A percentile compares a stretch with the other conserved stretches of the same genome.
These are phyloP conservation scores for Veloboletus limbatus DNA, from an alignment of 1,284 basidiomycete species.

Conservation along the genomic window DNA sequence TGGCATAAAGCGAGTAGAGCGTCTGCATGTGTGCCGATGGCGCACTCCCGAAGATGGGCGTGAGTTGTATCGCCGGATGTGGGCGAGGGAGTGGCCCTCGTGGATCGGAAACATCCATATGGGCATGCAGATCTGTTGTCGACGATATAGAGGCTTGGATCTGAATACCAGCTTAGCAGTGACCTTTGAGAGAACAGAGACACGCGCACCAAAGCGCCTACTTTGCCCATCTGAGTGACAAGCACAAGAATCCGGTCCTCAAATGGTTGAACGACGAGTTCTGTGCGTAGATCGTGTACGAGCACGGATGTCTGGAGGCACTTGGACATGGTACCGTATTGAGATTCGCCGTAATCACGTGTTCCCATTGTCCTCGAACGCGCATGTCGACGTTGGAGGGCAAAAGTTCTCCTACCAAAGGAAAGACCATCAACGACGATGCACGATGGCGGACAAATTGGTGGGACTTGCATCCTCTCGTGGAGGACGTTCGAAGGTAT, in stretches of 20 bases:
- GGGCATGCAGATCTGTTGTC: slow-evolving; percentile 51
- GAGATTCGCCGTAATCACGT: no score
- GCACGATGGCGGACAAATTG: slow-evolving; percentile 57
- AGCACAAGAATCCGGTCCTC: slow-evolving; percentile 78
- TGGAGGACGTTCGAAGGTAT: slow-evolving; percentile 55
- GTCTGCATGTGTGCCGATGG: slow-evolving; percentile 62
- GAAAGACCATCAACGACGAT: slow-evolving; percentile 45
- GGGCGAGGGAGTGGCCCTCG: slow-evolving; percentile 61
- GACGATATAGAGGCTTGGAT: slow-evolving; percentile 79
- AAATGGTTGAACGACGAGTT: slow-evolving; percentile 75
- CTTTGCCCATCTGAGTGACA: slow-evolving; percentile 84
- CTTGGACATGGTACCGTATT: slow-evolving; percentile 25
- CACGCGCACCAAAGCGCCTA: slow-evolving; percentile 72
- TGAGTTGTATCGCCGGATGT: slow-evolving; percentile 70
- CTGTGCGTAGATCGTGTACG: slow-evolving; percentile 61
- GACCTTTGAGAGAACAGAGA: slow-evolving; percentile 2
- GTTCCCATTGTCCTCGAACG: no score
- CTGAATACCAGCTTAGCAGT: slow-evolving; percentile 31
- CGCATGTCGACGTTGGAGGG: no score
- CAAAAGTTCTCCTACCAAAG: no score
- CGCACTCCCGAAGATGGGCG: slow-evolving; percentile 72
- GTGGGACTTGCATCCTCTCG: slow-evolving; percentile 68
- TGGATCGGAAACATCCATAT: slow-evolving; percentile 33
- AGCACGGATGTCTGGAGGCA: slow-evolving; percentile 45
- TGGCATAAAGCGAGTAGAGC: slow-evolving; percentile 78